A percentile compares a stretch with the other conserved stretches of the same genome.
Conservation (phyloP, 768 basidiomycete genomes). For the Lactarius deliciosus region DNA sequence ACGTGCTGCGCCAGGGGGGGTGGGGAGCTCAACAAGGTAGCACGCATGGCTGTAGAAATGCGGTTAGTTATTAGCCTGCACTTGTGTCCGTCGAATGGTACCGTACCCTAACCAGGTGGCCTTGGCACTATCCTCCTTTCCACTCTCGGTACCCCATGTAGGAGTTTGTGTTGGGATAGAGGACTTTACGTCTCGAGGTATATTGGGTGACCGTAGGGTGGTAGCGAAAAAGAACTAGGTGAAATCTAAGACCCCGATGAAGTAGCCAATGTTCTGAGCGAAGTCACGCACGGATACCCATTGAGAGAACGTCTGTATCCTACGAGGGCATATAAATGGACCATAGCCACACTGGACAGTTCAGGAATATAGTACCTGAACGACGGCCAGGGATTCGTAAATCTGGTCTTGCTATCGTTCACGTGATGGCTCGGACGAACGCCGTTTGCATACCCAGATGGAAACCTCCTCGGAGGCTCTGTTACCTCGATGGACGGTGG, state of each 20-base stretch:
- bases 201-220: not conserved
- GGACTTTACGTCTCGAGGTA: constrained; percentile 25
- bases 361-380: constrained; percentile 15
- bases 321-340: not conserved
- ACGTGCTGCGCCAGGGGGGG: constrained; percentile 35
- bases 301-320: constrained; percentile 6
- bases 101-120: constrained; percentile 28
- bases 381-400: constrained; percentile 28
- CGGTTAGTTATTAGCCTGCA: not conserved
- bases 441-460: constrained; percentile 19
- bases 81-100: not conserved
- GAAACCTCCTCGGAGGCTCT: constrained; percentile 25
- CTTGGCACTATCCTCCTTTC: constrained; percentile 21
- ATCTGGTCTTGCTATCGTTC: constrained; percentile 25
- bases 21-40: constrained; percentile 42
- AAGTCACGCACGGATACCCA: constrained; percentile 21
- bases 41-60: constrained; percentile 38
- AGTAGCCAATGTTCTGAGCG: too few species aligned
- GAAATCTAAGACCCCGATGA: not conserved
- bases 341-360: not conserved
- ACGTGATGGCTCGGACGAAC: constrained; percentile 25
- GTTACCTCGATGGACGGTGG: constrained; percentile 15
- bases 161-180: constrained; percentile 19
- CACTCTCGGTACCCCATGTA: constrained; percentile 17
- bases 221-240: constrained; percentile 6